Evolutionary conservation across 495 filamentous ascomycete species (phyloP).

Genomic region (Parmelia sp.): DNA sequence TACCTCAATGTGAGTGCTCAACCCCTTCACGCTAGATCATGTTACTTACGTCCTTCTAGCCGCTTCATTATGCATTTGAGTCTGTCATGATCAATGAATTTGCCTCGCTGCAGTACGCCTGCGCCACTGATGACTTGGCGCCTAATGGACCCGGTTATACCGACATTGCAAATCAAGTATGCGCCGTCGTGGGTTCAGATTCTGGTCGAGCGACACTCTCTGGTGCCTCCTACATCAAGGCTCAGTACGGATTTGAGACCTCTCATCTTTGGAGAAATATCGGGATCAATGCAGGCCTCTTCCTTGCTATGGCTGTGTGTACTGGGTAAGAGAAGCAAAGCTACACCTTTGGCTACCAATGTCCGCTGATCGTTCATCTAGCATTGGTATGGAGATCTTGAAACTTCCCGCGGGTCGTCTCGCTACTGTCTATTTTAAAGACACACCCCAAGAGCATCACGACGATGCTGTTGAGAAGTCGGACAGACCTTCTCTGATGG

Average conservation of each 20-base stretch:
- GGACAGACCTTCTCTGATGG: background rate
- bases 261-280: slow-evolving; percentile 5
- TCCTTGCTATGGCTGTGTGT: background rate
- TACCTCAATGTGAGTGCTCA: background rate
- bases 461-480: background rate
- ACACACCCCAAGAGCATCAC: background rate
- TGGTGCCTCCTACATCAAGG: background rate
- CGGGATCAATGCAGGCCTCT: slow-evolving; percentile 1
- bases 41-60: background rate
- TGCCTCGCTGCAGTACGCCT: background rate
- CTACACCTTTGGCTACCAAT: background rate
- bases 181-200: background rate
- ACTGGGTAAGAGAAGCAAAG: background rate
- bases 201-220: background rate
- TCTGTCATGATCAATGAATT: slow-evolving; percentile 5
- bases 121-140: background rate
- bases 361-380: background rate
- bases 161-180: background rate
- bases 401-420: background rate
- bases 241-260: background rate
- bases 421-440: background rate
- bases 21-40: background rate
- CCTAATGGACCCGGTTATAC: background rate
- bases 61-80: background rate
- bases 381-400: background rate